Evolutionary conservation across 2,329 filamentous ascomycete genomes (phyloP), one percentile per base, ranked within the genome.

Genomic region (Fonsecaea multimorphosa): DNA sequence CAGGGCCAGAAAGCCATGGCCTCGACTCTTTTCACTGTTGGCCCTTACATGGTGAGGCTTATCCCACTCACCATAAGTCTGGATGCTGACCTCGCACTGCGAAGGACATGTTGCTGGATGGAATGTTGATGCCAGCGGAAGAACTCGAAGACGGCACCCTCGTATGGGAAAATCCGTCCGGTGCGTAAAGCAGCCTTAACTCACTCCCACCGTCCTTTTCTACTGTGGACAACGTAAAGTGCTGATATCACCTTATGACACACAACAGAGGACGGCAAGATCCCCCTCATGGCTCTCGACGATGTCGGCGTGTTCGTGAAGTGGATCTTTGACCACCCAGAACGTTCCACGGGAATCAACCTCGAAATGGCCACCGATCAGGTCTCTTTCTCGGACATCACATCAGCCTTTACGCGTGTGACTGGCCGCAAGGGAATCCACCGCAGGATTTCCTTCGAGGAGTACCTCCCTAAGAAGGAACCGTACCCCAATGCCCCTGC

Each of bases 271-370:
- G 51, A 67, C 78, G 22, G 81, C 80, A 78, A 75, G 0, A 74
- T 83, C 1, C 72, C 77, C 0, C 78, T 80, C 56, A 77, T 82
- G 2, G 71, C 77, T 3, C 77, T 84, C 1, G 79, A 82, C 24
- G 82, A 84, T 70, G 81, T 79, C 62, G 81, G 76, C 2, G 67
- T 76, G 32, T 84, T 82, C 66, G 80, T 79, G 16, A 77, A 78
- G 19, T 84, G 79, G 79, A 73, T 84, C 0, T 83, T 84, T 58
- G 82, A 84, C 65, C 72, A 83, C 68, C 74, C 75, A 0, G 74
- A 77, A 3, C 74, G 76, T 19, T 75, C 79, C 0, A 78, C 78
- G 57, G 81, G 82, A 0, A 71, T 83, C 70, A 75, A 84, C 61
- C 78, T 84, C 14, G 73, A 79, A 38, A 78, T 81, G 0, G 76